Evolutionary conservation across 202 grass and related monocot species (phyloP).

Genomic region (Schoenoplectus tabernaemontani): DNA sequence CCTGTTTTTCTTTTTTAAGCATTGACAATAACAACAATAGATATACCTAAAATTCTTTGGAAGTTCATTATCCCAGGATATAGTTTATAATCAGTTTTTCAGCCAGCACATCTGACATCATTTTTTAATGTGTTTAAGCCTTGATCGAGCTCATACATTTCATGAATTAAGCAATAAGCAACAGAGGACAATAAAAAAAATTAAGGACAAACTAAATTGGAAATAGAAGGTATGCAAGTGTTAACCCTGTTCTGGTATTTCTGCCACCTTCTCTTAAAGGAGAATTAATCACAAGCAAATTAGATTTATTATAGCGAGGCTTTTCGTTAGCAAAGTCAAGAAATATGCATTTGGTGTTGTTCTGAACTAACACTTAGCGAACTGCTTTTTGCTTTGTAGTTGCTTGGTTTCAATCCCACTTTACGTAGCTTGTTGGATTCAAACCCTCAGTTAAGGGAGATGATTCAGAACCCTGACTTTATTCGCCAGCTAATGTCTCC

Average conservation of each 20-base stretch:
- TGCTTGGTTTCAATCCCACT: constrained; percentile 65
- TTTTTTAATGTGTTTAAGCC: background rate
- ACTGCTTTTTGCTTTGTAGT: constrained; percentile 28
- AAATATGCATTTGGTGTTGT: background rate
- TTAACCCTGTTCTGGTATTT: too few relatives aligned
- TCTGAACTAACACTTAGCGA: background rate
- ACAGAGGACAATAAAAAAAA: background rate
- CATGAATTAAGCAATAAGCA: background rate
- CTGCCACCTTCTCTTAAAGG: background rate
- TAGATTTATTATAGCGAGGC: background rate
- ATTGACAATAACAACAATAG: background rate
- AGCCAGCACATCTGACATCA: background rate
- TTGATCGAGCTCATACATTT: background rate
- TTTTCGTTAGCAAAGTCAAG: background rate
- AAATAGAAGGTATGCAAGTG: background rate
- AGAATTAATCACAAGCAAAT: background rate
- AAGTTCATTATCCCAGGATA: background rate
- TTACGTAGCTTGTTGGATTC: constrained; percentile 62
- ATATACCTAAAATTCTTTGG: background rate
- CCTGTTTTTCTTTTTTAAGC: background rate
- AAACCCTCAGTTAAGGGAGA: constrained; percentile 72
- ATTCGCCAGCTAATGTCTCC: constrained; percentile 72
- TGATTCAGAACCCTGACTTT: constrained; percentile 85
- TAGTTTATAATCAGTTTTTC: background rate
- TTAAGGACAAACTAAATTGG: background rate